phyloP scores from a whole-genome alignment of 164 flowering plant species.

The Tetrastigma voinierianum region DNA sequence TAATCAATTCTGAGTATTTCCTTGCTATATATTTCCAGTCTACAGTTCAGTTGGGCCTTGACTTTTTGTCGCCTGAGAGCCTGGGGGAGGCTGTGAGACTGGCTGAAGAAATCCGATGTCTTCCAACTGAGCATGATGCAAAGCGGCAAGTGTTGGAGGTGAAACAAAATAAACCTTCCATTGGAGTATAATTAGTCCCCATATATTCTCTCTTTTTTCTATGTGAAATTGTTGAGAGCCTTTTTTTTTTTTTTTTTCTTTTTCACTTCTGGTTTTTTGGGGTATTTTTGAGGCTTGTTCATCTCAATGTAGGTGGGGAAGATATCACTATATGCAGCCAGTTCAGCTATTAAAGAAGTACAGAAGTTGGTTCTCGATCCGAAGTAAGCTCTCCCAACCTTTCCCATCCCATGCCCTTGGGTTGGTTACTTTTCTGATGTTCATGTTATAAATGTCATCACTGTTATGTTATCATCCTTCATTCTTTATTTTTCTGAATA shows the following conservation, averaged over 20 bases:
- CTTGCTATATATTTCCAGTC: slow-evolving; percentile 51
- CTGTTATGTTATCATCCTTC: no score
- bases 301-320: slow-evolving; percentile 71
- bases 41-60: slow-evolving; percentile 78
- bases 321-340: slow-evolving; percentile 89
- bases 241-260: not conserved
- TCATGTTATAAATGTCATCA: no score
- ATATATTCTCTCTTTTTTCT: slow-evolving; percentile 4
- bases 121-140: slow-evolving; percentile 82
- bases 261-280: not conserved
- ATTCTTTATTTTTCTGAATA: no score
- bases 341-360: slow-evolving; percentile 91
- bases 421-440: no score
- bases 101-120: slow-evolving; percentile 81
- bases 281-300: not conserved
- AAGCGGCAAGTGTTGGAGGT: slow-evolving; percentile 89
- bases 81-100: slow-evolving; percentile 61
- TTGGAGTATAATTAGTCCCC: slow-evolving; percentile 1
- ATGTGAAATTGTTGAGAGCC: not conserved
- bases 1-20: not conserved
- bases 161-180: slow-evolving; percentile 10
- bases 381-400: slow-evolving; percentile 46
- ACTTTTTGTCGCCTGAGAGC: slow-evolving; percentile 93
- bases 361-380: slow-evolving; percentile 91
- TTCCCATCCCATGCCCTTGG: not conserved